A percentile compares a stretch with the other conserved stretches of the same genome.
These are phyloP conservation scores for Arachis hypogaea DNA, from an alignment of 306 rosid genomes.

Conservation along the genomic window DNA sequence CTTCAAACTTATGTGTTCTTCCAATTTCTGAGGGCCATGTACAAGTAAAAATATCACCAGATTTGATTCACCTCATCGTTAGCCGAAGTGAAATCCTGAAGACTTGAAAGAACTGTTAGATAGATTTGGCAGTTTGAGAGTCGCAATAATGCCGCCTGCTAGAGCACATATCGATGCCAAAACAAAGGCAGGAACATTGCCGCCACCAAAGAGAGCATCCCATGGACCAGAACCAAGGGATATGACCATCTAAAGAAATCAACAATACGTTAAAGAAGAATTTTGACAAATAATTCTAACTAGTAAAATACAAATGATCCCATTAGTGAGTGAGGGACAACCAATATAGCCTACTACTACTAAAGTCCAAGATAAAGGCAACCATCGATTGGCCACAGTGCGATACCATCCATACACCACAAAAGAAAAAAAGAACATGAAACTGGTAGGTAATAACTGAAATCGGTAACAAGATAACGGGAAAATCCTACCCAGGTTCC, in stretches of 20 bases:
- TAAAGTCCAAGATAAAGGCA: background rate
- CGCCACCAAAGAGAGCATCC: constrained; percentile 96
- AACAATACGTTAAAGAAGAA: constrained; percentile 32
- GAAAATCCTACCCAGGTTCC: background rate
- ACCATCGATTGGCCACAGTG: background rate
- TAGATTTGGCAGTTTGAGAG: constrained; percentile 66
- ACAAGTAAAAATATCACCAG: constrained; percentile 36
- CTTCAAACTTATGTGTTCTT: constrained; percentile 38
- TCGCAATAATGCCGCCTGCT: constrained; percentile 73
- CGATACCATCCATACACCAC: background rate
- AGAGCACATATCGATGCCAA: constrained; percentile 81
- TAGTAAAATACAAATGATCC: constrained; percentile 18
- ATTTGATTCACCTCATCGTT: constrained; percentile 19
- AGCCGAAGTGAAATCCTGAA: constrained; percentile 81
- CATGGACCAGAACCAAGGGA: constrained; percentile 96
- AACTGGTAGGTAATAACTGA: background rate
- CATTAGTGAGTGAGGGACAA: background rate
- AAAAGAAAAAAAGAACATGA: background rate
- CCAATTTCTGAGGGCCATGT: constrained; percentile 40
- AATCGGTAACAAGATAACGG: background rate
- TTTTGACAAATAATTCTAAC: constrained; percentile 17
- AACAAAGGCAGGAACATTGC: constrained; percentile 89
- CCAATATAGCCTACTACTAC: constrained; percentile 6
- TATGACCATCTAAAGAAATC: constrained; percentile 69
- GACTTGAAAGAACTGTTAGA: constrained; percentile 60